These are phyloP conservation scores for Oxalis stricta DNA, from an alignment of 441 rosid species.

Conservation along the genomic window DNA sequence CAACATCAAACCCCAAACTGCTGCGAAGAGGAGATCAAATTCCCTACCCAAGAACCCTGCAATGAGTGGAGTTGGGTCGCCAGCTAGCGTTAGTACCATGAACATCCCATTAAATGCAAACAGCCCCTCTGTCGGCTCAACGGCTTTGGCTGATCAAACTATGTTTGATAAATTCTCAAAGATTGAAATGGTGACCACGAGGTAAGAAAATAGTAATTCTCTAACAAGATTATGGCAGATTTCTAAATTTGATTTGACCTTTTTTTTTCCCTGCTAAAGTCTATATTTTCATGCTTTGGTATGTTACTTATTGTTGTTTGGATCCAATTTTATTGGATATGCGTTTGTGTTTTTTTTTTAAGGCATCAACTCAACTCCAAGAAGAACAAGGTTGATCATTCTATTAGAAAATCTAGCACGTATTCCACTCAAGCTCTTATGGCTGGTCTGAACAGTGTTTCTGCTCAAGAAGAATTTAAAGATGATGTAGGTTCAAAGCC, in stretches of 20 bases:
- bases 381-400: slow-evolving; percentile 56
- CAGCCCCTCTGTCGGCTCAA: slow-evolving; percentile 82
- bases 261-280: too few relatives aligned
- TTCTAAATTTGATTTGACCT: too few relatives aligned
- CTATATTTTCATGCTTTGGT: too few relatives aligned
- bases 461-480: slow-evolving; percentile 51
- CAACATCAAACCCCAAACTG: too few relatives aligned
- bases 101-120: slow-evolving; percentile 49
- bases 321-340: neutral
- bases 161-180: slow-evolving; percentile 78
- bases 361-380: slow-evolving; percentile 70
- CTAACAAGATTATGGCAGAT: too few relatives aligned
- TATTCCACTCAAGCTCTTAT: slow-evolving; percentile 28
- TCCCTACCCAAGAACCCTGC: slow-evolving; percentile 64
- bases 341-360: slow-evolving; percentile 17
- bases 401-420: slow-evolving; percentile 23
- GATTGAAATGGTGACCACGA: slow-evolving; percentile 56
- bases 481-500: slow-evolving; percentile 30
- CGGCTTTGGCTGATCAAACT: slow-evolving; percentile 50
- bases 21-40: slow-evolving; percentile 64
- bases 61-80: slow-evolving; percentile 79
- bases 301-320: too few relatives aligned
- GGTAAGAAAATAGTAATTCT: slow-evolving; percentile 40
- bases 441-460: slow-evolving; percentile 25
- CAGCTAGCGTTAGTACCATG: slow-evolving; percentile 77